Percentiles rank a stretch among this genome's conserved stretches.
Evolutionary conservation across 768 basidiomycete species (phyloP).

Genomic region (Gyrodon lividus): DNA sequence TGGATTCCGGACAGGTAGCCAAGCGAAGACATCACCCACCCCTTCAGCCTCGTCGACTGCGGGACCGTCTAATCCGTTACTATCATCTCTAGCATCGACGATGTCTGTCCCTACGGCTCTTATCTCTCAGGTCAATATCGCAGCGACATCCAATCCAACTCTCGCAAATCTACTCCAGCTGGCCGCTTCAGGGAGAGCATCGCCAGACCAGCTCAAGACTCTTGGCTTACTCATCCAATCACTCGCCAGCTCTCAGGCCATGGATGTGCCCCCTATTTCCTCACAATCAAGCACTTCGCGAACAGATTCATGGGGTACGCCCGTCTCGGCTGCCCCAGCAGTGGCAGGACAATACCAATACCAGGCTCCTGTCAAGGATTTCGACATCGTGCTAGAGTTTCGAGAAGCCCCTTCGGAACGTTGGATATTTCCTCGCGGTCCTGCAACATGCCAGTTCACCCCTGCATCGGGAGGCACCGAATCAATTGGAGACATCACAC

Average conservation of each 20-base stretch:
- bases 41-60: slow-evolving; percentile 23
- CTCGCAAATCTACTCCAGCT: slow-evolving; percentile 64
- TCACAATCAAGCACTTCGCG: slow-evolving; percentile 6
- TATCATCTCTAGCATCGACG: slow-evolving; percentile 45
- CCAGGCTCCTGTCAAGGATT: slow-evolving; percentile 47
- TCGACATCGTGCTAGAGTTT: slow-evolving; percentile 74
- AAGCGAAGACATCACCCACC: slow-evolving; percentile 22
- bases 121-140: slow-evolving; percentile 62
- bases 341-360: slow-evolving; percentile 22
- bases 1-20: slow-evolving; percentile 30
- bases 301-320: slow-evolving; percentile 11
- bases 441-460: slow-evolving; percentile 47
- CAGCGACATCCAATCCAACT: slow-evolving; percentile 65
- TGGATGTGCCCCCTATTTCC: slow-evolving; percentile 1
- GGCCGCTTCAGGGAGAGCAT: slow-evolving; percentile 61
- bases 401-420: slow-evolving; percentile 59
- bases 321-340: slow-evolving; percentile 13
- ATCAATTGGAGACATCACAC: slow-evolving; percentile 32
- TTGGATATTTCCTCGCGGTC: slow-evolving; percentile 67
- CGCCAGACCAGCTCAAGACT: slow-evolving; percentile 61
- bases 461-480: slow-evolving; percentile 13
- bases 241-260: slow-evolving; percentile 37
- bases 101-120: slow-evolving; percentile 54
- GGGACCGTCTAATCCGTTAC: slow-evolving; percentile 37
- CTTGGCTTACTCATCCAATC: slow-evolving; percentile 75